phyloP scores from a whole-genome alignment of 2,329 filamentous ascomycete species.

The Aspergillus felis region DNA sequence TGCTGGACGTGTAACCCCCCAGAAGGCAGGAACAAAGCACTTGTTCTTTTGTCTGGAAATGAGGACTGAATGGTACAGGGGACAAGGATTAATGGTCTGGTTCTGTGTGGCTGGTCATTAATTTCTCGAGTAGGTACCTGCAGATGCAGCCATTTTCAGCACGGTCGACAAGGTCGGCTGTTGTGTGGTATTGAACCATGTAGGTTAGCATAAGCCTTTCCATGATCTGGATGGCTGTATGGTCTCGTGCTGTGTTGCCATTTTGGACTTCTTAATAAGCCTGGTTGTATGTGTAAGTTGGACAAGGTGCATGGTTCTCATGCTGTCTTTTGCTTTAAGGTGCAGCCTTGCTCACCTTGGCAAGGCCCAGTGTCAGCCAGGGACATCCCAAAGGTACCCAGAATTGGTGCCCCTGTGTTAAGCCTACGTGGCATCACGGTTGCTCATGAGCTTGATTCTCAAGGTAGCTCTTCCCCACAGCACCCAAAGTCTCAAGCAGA shows the following conservation, averaged over 20 bases:
- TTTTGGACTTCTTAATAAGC: background rate
- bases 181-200: background rate
- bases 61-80: background rate
- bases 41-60: background rate
- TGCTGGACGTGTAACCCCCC: background rate
- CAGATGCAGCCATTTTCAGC: background rate
- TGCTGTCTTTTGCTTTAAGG: no score
- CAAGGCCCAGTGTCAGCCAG: no score
- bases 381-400: no score
- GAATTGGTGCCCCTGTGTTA: background rate
- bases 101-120: background rate
- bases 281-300: background rate
- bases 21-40: background rate
- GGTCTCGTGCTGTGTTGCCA: background rate
- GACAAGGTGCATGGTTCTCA: background rate
- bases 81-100: background rate
- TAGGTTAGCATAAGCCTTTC: background rate
- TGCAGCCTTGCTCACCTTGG: background rate
- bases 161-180: background rate
- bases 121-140: background rate
- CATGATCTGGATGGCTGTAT: background rate
- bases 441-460: background rate
- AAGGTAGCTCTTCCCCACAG: background rate
- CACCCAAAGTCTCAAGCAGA: background rate
- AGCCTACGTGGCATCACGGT: no score